Conservation (phyloP, 1,284 basidiomycete genomes). For the Puccinia coronata region DNA sequence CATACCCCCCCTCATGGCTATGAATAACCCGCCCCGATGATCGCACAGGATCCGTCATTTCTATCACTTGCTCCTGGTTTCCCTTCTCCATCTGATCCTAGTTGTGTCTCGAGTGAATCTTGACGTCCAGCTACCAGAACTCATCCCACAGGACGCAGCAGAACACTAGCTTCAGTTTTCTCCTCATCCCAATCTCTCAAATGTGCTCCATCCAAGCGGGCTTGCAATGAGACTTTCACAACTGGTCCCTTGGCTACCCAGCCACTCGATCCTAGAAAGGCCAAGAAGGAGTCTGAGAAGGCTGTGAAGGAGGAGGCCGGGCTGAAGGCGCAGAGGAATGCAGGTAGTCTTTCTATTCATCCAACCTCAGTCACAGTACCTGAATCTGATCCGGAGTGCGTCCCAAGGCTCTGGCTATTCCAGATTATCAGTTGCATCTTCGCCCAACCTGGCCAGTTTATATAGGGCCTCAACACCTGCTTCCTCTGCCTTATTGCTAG, state of each 20-base stretch:
- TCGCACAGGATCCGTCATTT: conserved; percentile 34
- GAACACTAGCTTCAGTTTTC: conserved; percentile 46
- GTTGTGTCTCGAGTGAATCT: background rate
- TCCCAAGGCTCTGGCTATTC: conserved; percentile 45
- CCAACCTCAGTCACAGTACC: conserved; percentile 41
- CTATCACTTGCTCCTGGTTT: conserved; percentile 46
- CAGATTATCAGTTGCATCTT: conserved; percentile 48
- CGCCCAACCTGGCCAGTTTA: conserved; percentile 45
- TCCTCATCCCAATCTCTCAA: conserved; percentile 45
- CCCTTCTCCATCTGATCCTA: conserved; percentile 11
- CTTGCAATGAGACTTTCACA: conserved; percentile 25
- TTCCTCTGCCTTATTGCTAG: conserved; percentile 39
- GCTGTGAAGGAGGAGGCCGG: conserved; percentile 81
- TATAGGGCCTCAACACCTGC: conserved; percentile 49
- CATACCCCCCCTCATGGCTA: conserved; percentile 36
- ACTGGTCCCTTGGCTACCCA: conserved; percentile 61
- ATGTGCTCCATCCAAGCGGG: conserved; percentile 34
- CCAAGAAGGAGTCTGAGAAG: conserved; percentile 85
- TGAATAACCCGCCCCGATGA: conserved; percentile 44
- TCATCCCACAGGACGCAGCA: conserved; percentile 80
- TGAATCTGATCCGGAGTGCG: conserved; percentile 34
- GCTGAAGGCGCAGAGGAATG: conserved; percentile 50
- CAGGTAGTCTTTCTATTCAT: conserved; percentile 41
- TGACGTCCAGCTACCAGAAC: conserved; percentile 57
- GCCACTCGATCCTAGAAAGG: conserved; percentile 73